A percentile compares a stretch with the other conserved stretches of the same genome.
Evolutionary conservation across 176 grass and related monocot species (phyloP).

Genomic region (Cenchrus fungigraminus): DNA sequence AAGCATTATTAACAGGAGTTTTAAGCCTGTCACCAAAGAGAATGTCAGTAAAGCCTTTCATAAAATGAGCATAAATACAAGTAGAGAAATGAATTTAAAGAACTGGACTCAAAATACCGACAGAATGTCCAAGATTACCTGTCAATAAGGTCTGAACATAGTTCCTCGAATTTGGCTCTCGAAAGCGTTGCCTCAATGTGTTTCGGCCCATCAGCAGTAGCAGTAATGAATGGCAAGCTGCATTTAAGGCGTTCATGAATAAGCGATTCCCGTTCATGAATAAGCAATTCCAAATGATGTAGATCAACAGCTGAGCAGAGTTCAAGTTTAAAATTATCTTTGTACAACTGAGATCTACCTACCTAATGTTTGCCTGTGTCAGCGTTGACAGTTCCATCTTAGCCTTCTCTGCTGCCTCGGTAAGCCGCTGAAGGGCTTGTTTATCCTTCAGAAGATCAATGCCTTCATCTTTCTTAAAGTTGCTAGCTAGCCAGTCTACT

Average conservation of each 20-base stretch:
- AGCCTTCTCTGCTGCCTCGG: conserved; percentile 95
- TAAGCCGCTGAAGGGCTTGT: conserved; percentile 96
- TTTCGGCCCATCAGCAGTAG: conserved; percentile 91
- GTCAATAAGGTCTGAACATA: conserved; percentile 92
- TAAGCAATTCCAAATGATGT: conserved; percentile 10
- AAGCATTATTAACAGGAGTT: conserved; percentile 83
- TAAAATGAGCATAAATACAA: neutral
- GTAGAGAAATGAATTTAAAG: neutral
- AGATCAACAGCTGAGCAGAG: conserved; percentile 5
- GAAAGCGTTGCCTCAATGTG: conserved; percentile 89
- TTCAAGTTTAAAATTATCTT: neutral
- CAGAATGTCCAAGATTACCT: conserved; percentile 56
- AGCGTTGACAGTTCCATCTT: conserved; percentile 96
- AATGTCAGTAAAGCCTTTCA: conserved; percentile 11
- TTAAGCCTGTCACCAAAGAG: conserved; percentile 63
- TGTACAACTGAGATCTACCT: conserved; percentile 22
- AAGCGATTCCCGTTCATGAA: conserved; percentile 18
- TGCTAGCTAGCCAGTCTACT: conserved; percentile 90
- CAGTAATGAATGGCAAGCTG: conserved; percentile 96
- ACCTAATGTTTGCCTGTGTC: conserved; percentile 97
- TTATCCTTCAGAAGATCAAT: conserved; percentile 97
- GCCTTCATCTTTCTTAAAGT: conserved; percentile 95
- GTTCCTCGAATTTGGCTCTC: conserved; percentile 95
- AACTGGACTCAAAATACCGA: conserved; percentile 5
- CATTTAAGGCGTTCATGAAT: conserved; percentile 22